phyloP scores from a whole-genome alignment of 2,329 filamentous ascomycete genomes.

The Aureobasidium leucospermi region DNA sequence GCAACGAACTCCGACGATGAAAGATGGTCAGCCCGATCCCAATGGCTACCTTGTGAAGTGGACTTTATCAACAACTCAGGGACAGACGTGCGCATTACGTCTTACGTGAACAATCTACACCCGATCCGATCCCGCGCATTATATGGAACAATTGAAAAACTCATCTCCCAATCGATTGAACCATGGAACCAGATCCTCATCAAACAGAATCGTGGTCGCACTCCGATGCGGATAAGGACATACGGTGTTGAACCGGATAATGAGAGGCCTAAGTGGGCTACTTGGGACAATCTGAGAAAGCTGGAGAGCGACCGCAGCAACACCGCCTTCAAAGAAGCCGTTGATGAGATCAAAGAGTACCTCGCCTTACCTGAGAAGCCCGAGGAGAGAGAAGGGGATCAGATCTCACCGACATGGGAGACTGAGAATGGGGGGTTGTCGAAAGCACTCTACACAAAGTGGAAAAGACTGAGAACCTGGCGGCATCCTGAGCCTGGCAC shows the following conservation, averaged over 20 bases:
- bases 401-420: not conserved
- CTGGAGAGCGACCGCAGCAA: not conserved
- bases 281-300: not conserved
- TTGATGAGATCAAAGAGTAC: not conserved
- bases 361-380: not conserved
- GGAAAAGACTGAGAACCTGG: not conserved
- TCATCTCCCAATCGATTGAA: constrained; percentile 4
- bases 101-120: constrained; percentile 16
- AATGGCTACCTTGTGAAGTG: constrained; percentile 15
- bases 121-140: not conserved
- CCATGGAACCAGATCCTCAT: constrained; percentile 15
- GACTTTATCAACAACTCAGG: not conserved
- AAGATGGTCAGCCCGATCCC: constrained; percentile 1
- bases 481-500: constrained; percentile 8
- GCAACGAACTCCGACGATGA: not conserved
- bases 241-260: not conserved
- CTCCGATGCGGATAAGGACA: not conserved
- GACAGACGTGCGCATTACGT: constrained; percentile 9
- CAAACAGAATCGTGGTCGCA: not conserved
- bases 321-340: not conserved
- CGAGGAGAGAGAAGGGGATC: not conserved
- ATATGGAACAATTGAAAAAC: constrained; percentile 13
- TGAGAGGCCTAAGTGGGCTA: not conserved
- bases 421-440: not conserved
- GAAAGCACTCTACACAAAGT: not conserved